Evolutionary conservation across 2,329 filamentous ascomycete genomes (phyloP).

Genomic region (Aspergillus amoenus): DNA sequence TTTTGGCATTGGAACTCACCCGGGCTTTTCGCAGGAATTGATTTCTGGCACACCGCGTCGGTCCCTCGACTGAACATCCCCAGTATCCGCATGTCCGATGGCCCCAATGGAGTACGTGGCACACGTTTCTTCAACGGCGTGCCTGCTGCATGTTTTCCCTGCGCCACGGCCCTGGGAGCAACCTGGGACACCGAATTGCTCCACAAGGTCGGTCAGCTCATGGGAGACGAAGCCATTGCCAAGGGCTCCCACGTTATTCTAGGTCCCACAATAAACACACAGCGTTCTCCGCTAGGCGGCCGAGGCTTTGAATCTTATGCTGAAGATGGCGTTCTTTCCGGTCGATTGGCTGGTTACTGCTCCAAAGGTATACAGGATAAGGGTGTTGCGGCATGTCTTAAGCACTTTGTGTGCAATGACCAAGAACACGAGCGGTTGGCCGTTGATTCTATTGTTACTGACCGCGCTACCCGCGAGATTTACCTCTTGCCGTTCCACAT

Average conservation of each 20-base stretch:
- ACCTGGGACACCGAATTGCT: constrained; percentile 75
- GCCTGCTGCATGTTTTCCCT: constrained; percentile 74
- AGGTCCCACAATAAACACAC: constrained; percentile 77
- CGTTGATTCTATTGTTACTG: constrained; percentile 43
- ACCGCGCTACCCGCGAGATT: constrained; percentile 61
- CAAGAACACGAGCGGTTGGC: constrained; percentile 47
- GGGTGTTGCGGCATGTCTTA: constrained; percentile 74
- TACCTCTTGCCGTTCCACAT: constrained; percentile 66
- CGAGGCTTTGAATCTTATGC: constrained; percentile 86
- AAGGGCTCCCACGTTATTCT: constrained; percentile 73
- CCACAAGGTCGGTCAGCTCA: constrained; percentile 66
- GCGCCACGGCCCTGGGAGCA: constrained; percentile 73
- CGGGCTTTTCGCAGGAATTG: constrained; percentile 32
- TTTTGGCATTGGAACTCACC: background rate
- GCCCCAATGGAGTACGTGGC: constrained; percentile 68
- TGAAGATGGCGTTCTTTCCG: constrained; percentile 76
- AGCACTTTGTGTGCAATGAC: constrained; percentile 57
- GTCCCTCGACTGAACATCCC: constrained; percentile 64
- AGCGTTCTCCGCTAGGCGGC: constrained; percentile 78
- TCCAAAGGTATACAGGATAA: constrained; percentile 72
- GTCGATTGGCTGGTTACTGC: constrained; percentile 69
- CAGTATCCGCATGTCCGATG: constrained; percentile 66
- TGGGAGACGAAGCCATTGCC: constrained; percentile 70
- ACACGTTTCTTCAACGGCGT: constrained; percentile 67
- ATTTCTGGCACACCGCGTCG: constrained; percentile 69